Evolutionary conservation across 108 stramenopile species (phyloP), one percentile per base, ranked within the genome.

Genomic region (Skeletonema marinoi): DNA sequence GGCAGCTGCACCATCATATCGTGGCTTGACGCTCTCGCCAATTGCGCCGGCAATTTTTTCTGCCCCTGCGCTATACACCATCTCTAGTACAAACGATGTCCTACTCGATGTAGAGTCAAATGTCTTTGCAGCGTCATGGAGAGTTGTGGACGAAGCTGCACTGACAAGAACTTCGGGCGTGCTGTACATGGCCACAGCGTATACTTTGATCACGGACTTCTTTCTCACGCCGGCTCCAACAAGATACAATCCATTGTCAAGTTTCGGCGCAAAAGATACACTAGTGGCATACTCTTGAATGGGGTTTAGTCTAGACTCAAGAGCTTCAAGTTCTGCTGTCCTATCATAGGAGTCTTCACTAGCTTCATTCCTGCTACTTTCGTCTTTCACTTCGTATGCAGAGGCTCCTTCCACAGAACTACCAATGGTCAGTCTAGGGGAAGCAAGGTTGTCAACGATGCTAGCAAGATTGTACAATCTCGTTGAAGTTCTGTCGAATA

Each of bases 11-110:
- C 54, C 54, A 25, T 17, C 8, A 7, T 56, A 17, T 0, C 91
- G 83, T 2, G 93, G 93, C 21, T 77, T 65, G 2, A 94, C 91
- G 32, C 87, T 82, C 17, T 94, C 93, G 35, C 90, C 91, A 71
- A 94, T 94, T 11, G 93, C 93, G 8, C 67, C 76, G 0, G 91
- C 91, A 87, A 94, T 92, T 71, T 94, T 94, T 60, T 94, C 91
- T 16, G 93, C 90, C n/a, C 90, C 89, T 6, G 92, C 93, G 69
- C 89, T 90, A 77, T 92, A 92, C 73, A 89, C 89, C 93, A 94
- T 94, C 71, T 90, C 80, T 31, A 90, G 73, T 29, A 90, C 25
- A 56, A 85, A 87, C n/a, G 81, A 89, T 31, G 92, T 82, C 54
- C 25, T 29, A 56, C 21, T 29, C 25, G 54, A 56, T 10, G 54